phyloP scores from a whole-genome alignment of 495 filamentous ascomycete genomes.

The Aspergillus carlsbadensis region DNA sequence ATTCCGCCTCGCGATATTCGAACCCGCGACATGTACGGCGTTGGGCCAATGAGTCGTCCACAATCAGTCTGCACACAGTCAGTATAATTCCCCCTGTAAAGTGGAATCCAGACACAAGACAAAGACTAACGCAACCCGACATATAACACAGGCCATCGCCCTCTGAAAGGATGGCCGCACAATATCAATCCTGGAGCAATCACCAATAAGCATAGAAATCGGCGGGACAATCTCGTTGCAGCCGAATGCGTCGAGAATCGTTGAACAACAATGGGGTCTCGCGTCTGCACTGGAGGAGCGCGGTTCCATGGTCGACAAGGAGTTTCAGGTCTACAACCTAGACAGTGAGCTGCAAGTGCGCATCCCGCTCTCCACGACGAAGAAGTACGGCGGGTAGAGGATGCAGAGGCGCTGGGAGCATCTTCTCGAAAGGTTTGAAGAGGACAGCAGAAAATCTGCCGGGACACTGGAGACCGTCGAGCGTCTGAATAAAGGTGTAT shows the following conservation, averaged over 20 bases:
- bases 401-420: constrained; percentile 32
- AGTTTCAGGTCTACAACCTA: constrained; percentile 29
- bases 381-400: constrained; percentile 35
- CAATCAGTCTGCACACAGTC: constrained; percentile 14
- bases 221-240: constrained; percentile 13
- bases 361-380: constrained; percentile 19
- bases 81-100: background rate
- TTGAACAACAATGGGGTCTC: constrained; percentile 23
- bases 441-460: background rate
- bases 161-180: constrained; percentile 6
- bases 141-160: constrained; percentile 28
- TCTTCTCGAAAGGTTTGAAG: constrained; percentile 24
- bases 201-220: constrained; percentile 5
- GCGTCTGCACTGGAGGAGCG: constrained; percentile 11
- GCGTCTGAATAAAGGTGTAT: background rate
- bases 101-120: background rate
- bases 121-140: constrained; percentile 25
- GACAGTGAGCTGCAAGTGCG: constrained; percentile 21
- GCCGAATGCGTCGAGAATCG: constrained; percentile 31
- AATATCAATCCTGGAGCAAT: constrained; percentile 14
- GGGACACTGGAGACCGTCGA: background rate
- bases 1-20: constrained; percentile 33
- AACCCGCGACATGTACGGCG: constrained; percentile 29
- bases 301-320: constrained; percentile 26
- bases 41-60: constrained; percentile 40